A percentile compares a stretch with the other conserved stretches of the same genome.
phyloP scores from a whole-genome alignment of 2,329 filamentous ascomycete species.

The Diaporthe longicolla region DNA sequence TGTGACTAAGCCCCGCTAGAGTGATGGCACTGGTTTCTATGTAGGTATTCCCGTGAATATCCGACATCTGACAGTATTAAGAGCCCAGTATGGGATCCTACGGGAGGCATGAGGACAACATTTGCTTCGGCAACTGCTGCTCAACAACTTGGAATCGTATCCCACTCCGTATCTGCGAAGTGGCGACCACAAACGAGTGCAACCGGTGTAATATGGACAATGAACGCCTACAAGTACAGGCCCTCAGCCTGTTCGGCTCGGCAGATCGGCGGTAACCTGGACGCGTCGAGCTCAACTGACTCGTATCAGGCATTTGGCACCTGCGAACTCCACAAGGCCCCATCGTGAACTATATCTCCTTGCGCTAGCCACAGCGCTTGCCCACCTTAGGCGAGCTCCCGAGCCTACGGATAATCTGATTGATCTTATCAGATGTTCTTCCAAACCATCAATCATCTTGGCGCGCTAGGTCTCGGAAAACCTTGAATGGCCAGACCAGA shows the following conservation, averaged over 20 bases:
- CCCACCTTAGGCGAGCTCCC: background rate
- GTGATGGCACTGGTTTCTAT: no score
- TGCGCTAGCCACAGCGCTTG: background rate
- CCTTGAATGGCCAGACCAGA: background rate
- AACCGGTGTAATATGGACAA: no score
- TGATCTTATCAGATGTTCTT: slow-evolving; percentile 23
- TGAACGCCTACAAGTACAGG: background rate
- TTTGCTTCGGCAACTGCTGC: no score
- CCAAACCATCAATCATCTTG: background rate
- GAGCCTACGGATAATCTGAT: background rate
- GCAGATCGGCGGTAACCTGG: background rate
- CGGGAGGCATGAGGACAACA: no score
- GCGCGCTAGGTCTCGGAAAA: background rate
- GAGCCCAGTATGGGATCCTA: no score
- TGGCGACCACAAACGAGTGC: no score
- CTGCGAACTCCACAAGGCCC: background rate
- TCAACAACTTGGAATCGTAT: no score
- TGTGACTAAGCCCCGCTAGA: no score
- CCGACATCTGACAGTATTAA: no score
- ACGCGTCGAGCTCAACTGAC: slow-evolving; percentile 11
- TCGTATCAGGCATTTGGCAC: background rate
- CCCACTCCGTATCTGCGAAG: no score
- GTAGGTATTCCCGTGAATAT: no score
- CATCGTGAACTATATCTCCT: background rate
- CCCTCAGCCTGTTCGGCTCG: background rate